phyloP scores from a whole-genome alignment of 805 yeast genomes.

The Clavispora asparagi region DNA sequence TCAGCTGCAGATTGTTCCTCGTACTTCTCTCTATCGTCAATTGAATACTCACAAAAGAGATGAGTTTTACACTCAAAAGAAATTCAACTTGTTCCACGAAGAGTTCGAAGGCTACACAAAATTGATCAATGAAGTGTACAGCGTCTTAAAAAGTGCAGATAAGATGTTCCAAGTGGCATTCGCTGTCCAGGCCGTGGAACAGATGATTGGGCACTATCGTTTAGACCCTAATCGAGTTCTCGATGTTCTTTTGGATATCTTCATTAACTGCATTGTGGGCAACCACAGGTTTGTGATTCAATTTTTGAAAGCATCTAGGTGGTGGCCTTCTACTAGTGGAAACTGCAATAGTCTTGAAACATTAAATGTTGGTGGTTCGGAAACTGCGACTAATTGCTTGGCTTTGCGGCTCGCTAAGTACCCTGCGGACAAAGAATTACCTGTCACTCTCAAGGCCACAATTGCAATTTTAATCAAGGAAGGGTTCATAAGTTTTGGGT shows the following conservation, averaged over 20 bases:
- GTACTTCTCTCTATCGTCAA: slow-evolving; percentile 29
- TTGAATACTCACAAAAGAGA: slow-evolving; percentile 35
- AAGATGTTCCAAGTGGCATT: slow-evolving; percentile 37
- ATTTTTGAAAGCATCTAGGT: slow-evolving; percentile 49
- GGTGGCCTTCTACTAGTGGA: slow-evolving; percentile 56
- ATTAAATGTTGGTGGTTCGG: slow-evolving; percentile 49
- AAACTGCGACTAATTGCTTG: slow-evolving; percentile 49
- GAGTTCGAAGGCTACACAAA: slow-evolving; percentile 75
- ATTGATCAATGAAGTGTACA: slow-evolving; percentile 45
- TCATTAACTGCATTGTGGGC: slow-evolving; percentile 38
- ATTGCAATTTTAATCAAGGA: slow-evolving; percentile 57
- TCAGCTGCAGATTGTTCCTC: slow-evolving; percentile 25
- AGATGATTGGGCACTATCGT: slow-evolving; percentile 66
- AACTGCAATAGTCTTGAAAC: slow-evolving; percentile 27
- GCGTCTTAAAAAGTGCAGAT: slow-evolving; percentile 38
- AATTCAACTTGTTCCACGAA: slow-evolving; percentile 67
- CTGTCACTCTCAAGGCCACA: slow-evolving; percentile 41
- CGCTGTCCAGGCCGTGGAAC: slow-evolving; percentile 45
- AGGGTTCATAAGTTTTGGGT: slow-evolving; percentile 60
- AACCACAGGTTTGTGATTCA: slow-evolving; percentile 44
- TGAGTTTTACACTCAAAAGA: slow-evolving; percentile 44
- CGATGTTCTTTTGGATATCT: slow-evolving; percentile 55
- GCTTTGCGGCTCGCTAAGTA: slow-evolving; percentile 38
- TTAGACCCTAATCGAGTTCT: slow-evolving; percentile 70
- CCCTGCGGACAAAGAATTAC: slow-evolving; percentile 27